Percentiles rank a stretch among this genome's conserved stretches.
Evolutionary conservation across 108 stramenopile genomes (phyloP).

Genomic region (Stephanodiscus minutulus): DNA sequence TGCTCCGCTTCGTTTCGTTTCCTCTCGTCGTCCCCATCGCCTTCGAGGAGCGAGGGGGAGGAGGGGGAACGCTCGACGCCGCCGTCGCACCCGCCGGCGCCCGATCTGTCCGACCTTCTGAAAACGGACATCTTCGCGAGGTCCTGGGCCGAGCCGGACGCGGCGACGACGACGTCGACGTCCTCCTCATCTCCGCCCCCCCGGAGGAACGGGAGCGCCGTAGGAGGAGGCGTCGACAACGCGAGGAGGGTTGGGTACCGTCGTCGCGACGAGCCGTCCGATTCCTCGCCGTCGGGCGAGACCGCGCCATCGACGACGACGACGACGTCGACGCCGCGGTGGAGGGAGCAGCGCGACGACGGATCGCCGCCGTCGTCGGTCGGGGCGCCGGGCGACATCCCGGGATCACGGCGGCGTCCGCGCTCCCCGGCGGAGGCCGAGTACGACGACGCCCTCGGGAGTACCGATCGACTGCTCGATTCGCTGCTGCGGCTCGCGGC

Average conservation of each 20-base stretch:
- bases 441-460: not conserved
- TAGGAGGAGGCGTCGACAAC: not conserved
- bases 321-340: not conserved
- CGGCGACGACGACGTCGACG: not conserved
- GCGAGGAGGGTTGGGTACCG: not conserved
- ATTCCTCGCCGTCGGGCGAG: not conserved
- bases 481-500: not conserved
- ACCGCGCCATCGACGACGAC: not conserved
- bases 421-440: conserved; percentile 2
- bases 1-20: too few relatives aligned
- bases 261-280: too few relatives aligned
- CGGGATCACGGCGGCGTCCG: not conserved
- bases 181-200: not conserved
- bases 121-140: conserved; percentile 17
- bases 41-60: too few relatives aligned
- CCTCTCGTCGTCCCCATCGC: too few relatives aligned
- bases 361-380: not conserved
- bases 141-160: conserved; percentile 22
- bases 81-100: not conserved
- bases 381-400: too few relatives aligned
- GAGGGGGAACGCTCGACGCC: not conserved
- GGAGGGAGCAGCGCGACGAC: not conserved
- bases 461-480: not conserved
- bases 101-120: not conserved
- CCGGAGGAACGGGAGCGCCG: not conserved